A percentile compares a stretch with the other conserved stretches of the same genome.
These are phyloP conservation scores for Xylaria sp. DNA, from an alignment of 2,329 filamentous ascomycete genomes.

Conservation along the genomic window DNA sequence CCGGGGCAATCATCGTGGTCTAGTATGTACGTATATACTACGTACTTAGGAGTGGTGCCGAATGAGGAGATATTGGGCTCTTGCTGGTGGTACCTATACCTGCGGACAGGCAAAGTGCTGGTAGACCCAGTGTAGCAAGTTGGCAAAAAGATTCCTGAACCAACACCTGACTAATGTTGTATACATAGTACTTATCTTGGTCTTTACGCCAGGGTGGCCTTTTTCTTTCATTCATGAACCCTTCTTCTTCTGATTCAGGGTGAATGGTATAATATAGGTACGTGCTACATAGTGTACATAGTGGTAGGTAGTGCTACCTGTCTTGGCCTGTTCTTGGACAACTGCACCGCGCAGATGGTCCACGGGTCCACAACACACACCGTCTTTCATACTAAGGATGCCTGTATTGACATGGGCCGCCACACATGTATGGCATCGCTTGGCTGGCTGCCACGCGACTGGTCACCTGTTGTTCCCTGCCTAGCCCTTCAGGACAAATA, in stretches of 20 bases:
- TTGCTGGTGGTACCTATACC: neutral
- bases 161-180: slow-evolving; percentile 30
- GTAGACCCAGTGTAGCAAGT: neutral
- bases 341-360: slow-evolving; percentile 5
- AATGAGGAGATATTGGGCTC: slow-evolving; percentile 3
- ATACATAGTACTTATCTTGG: neutral
- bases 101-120: too few species aligned
- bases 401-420: slow-evolving; percentile 25
- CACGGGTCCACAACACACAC: slow-evolving; percentile 24
- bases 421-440: slow-evolving; percentile 33
- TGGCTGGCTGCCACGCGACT: slow-evolving; percentile 39
- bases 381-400: slow-evolving; percentile 32
- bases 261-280: too few species aligned
- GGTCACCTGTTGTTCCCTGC: slow-evolving; percentile 35
- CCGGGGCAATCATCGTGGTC: neutral
- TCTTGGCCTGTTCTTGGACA: neutral
- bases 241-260: neutral
- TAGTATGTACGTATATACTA: neutral
- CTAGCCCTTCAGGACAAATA: slow-evolving; percentile 22
- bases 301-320: neutral
- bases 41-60: too few species aligned
- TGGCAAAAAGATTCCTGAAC: slow-evolving; percentile 29
- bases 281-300: neutral
- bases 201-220: neutral
- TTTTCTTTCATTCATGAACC: neutral